Base-by-base conservation (phyloP, 257 asterid species). In the Ilex asprella region DNA sequence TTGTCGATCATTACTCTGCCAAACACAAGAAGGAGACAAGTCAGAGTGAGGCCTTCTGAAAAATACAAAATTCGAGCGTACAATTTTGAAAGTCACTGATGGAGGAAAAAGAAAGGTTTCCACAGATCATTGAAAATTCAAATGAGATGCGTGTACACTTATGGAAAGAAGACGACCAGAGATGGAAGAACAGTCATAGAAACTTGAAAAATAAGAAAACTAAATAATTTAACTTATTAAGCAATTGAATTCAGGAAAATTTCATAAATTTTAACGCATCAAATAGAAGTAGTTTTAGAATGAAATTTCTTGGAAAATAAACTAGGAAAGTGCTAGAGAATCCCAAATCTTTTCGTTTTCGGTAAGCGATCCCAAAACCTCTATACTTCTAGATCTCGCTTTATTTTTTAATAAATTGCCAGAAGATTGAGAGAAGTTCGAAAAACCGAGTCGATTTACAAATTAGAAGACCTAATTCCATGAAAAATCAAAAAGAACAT, bases 1-100 rank as follows among this genome's bases (percentile, higher is more conserved):
- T 93, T 87, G 81, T 93, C 99, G 73, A 93, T 81, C 86, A 87
- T 81, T 74, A 87, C 99, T 85, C 99, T 93, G 96, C 51, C 61
- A 62, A 70, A 60, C 30, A 66, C 63, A 50, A 6, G 65, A 53
- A 31, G 62, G 39, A 58, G 58, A 60, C 65, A 43, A 56, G 16
- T 85, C 80, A 86, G 81, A 57, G 12, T 3, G 56, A 60, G 71
- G 76, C 76, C 2, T 68, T 0, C 56, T 15, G 68, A n/a, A 30
- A 65, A 29, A 69, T 67, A 27, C 46, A 7, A 10, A 46, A 2
- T 46, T 16, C 29, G 67, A 55, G 14, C 10, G 52, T 8, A 10
- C 1, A 53, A 7, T 53, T 53, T 29, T 3, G 15, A 10, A 53
- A 14, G 15, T 7, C 10, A 21, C 2, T 2, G 57, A 53, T 2